Conservation (phyloP, 305 asterid species). For the Fraxinus floribunda region DNA sequence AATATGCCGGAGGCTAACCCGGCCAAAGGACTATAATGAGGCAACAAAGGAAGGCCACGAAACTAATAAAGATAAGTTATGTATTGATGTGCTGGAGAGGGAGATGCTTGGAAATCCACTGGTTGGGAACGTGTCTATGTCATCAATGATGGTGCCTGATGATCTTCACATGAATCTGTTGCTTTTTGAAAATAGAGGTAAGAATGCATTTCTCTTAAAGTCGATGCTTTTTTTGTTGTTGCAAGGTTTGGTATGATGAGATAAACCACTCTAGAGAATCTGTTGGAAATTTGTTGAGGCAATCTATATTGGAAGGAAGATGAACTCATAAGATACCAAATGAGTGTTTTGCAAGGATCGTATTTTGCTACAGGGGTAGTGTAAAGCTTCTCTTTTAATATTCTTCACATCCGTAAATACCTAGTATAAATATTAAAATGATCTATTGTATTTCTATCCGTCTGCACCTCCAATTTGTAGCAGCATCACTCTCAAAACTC, state of each 20-base stretch:
- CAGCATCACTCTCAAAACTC: neutral
- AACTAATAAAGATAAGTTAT: slow-evolving; percentile 56
- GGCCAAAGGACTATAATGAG: slow-evolving; percentile 68
- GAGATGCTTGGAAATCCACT: slow-evolving; percentile 66
- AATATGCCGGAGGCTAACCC: slow-evolving; percentile 63
- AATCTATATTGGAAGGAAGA: neutral
- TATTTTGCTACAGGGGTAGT: neutral
- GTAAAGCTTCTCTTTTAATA: neutral
- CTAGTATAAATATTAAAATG: neutral
- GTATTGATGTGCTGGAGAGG: slow-evolving; percentile 69
- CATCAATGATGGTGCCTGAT: slow-evolving; percentile 62
- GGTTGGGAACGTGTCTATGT: slow-evolving; percentile 44
- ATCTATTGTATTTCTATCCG: neutral
- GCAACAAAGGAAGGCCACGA: slow-evolving; percentile 58
- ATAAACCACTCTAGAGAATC: neutral
- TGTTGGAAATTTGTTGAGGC: neutral
- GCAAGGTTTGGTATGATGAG: neutral
- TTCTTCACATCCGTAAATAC: neutral
- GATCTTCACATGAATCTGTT: slow-evolving; percentile 77
- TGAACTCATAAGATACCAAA: neutral
- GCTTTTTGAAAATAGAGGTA: slow-evolving; percentile 84
- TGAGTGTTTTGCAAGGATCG: neutral
- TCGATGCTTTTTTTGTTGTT: neutral
- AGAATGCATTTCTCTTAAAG: neutral
- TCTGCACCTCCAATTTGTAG: neutral